Base-by-base conservation (phyloP, 352 stramenopile species). In the Phytophthora sojae region DNA sequence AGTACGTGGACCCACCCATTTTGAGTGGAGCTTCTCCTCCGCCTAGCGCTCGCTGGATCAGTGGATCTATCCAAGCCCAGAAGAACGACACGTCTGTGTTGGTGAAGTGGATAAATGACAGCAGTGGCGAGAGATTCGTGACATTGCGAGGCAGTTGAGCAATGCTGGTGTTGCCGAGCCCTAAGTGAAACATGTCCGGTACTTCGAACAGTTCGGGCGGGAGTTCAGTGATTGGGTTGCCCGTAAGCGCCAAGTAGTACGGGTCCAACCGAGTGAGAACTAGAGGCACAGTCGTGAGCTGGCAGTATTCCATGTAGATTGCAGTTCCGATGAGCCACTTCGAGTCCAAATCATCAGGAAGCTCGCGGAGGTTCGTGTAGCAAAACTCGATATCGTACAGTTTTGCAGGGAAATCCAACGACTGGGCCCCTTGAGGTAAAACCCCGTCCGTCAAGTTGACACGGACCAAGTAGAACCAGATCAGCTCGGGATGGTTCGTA, bases 321-420 rank as follows among this genome's bases (percentile, higher is more conserved):
- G 15, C n/a, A 9, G 49, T 23, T 32, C 47, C 44, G 7, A 25
- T 15, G 7, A 65, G 42, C 77, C 80, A 87, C 12, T 47, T 49
- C n/a, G 45, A 11, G 54, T 80, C 52, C 14, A 87, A 26, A n/a
- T 83, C 44, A 1, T 64, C 14, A 1, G 80, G 80, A 1, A 83
- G 59, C 4, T 64, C n/a, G 12, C 54, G 69, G 3, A 88, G 62
- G 37, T 79, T 82, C 19, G 57, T 69, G 21, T 47, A 44, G 4
- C 12, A 55, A 52, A 84, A 58, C 39, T 79, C 70, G 23, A 85
- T 53, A 45, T 82, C 59, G 3, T 51, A 50, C 2, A 85, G 54
- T 0, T 54, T 57, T 21, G 4, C 14, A n/a, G 42, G 42, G 15
- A 49, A 49, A 19, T 73, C 57, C 0, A 11, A 26, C 2, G 70